Conservation (phyloP, 805 yeast genomes). For the Yarrowia sp. region DNA sequence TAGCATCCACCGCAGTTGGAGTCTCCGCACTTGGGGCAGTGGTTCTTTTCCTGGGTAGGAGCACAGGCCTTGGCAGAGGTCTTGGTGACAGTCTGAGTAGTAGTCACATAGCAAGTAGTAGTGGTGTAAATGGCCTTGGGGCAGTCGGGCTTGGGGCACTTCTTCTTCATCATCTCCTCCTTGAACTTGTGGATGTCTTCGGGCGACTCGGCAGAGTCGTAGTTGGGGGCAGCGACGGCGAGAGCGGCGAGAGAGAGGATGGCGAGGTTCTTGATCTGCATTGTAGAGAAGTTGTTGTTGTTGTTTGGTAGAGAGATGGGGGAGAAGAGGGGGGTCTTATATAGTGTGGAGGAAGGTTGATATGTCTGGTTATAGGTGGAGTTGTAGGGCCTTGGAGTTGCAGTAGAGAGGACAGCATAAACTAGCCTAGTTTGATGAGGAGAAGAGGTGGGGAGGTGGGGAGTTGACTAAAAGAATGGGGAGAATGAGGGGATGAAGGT, state of each 20-base stretch:
- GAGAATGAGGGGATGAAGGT: too few species aligned
- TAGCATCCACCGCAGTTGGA: slow-evolving; percentile 17
- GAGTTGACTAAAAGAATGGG: too few species aligned
- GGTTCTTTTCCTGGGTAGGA: slow-evolving; percentile 3
- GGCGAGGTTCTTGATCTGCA: slow-evolving; percentile 25
- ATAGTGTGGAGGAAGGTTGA: background rate
- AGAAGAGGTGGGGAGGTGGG: too few species aligned
- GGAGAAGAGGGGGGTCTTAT: too few species aligned
- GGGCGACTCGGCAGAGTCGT: slow-evolving; percentile 8
- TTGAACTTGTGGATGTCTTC: slow-evolving; percentile 18
- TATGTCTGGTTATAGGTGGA: too few species aligned
- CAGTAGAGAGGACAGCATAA: too few species aligned
- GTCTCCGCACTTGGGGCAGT: slow-evolving; percentile 20
- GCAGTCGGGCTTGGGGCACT: slow-evolving; percentile 22
- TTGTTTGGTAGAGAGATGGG: background rate
- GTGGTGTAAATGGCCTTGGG: slow-evolving; percentile 9
- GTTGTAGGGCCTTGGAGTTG: too few species aligned
- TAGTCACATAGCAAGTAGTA: background rate
- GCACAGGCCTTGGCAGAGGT: slow-evolving; percentile 1
- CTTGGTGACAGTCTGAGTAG: background rate
- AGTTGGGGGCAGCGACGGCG: slow-evolving; percentile 21
- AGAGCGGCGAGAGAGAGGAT: slow-evolving; percentile 20
- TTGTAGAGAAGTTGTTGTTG: background rate
- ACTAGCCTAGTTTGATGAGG: too few species aligned
- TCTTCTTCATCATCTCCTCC: slow-evolving; percentile 12